These are phyloP conservation scores for Maudiozyma humilis DNA, from an alignment of 1,139 yeast species.

Conservation along the genomic window DNA sequence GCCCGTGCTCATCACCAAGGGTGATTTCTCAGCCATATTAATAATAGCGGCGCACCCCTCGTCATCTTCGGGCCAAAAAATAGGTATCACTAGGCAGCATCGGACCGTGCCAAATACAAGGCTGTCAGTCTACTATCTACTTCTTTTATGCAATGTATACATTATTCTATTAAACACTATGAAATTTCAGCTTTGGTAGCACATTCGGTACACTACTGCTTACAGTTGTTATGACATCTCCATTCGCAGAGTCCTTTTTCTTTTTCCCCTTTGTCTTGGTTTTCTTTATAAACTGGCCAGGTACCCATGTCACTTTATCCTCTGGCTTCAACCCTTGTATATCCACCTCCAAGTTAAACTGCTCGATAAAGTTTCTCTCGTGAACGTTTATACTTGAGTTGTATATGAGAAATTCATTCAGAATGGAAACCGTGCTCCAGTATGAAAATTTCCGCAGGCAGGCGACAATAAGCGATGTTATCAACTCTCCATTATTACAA, in stretches of 20 bases:
- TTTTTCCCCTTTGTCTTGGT: conserved; percentile 1
- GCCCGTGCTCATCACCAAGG: too few relatives aligned
- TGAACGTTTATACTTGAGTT: conserved; percentile 74
- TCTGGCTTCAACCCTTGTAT: conserved; percentile 30
- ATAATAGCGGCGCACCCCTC: too few relatives aligned
- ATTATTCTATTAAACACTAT: conserved; percentile 14
- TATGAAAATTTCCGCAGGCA: conserved; percentile 74
- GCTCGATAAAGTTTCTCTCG: conserved; percentile 77
- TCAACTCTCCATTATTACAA: conserved; percentile 84
- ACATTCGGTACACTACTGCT: conserved; percentile 15
- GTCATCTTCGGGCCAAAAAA: too few relatives aligned
- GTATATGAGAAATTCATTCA: conserved; percentile 74
- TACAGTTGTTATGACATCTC: conserved; percentile 9
- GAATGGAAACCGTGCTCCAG: conserved; percentile 86
- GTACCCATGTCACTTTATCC: conserved; percentile 30
- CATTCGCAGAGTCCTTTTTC: conserved; percentile 5
- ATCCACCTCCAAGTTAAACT: conserved; percentile 57
- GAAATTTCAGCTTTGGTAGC: conserved; percentile 24
- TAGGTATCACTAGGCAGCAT: too few relatives aligned
- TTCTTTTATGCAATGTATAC: background rate
- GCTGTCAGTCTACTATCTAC: too few relatives aligned
- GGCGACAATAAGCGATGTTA: conserved; percentile 75
- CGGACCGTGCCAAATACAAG: too few relatives aligned
- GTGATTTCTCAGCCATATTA: too few relatives aligned
- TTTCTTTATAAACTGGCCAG: conserved; percentile 13